Conservation (phyloP, 2,329 filamentous ascomycete species). For the Peltaster fructicola region DNA sequence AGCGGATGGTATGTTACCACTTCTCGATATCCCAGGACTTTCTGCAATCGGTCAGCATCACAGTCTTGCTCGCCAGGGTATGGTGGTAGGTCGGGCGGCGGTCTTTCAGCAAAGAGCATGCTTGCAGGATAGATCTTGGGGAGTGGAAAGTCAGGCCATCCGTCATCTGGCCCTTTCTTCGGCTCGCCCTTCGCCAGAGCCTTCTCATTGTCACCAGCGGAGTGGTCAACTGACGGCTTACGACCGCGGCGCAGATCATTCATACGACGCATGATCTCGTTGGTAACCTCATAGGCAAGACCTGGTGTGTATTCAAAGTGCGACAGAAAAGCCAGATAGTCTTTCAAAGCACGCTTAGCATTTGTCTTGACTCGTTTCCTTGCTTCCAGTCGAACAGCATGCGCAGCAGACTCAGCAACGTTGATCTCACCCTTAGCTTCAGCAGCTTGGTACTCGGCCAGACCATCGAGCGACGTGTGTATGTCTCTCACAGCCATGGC, state of each 20-base stretch:
- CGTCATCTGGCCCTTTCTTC: too few species aligned
- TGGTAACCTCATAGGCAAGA: conserved; percentile 40
- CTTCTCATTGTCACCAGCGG: conserved; percentile 10
- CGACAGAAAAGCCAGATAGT: conserved; percentile 55
- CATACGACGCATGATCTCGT: conserved; percentile 40
- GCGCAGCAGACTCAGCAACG: conserved; percentile 30
- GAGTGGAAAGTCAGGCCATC: conserved; percentile 30
- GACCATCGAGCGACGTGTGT: conserved; percentile 35
- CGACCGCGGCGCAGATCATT: too few species aligned
- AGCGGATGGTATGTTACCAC: conserved; percentile 66
- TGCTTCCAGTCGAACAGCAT: conserved; percentile 35
- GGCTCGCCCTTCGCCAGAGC: too few species aligned
- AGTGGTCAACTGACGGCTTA: too few species aligned
- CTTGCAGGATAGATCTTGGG: conserved; percentile 38
- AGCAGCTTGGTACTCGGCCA: conserved; percentile 19
- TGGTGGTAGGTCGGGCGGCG: conserved; percentile 47
- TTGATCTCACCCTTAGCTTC: conserved; percentile 20
- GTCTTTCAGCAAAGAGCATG: conserved; percentile 52
- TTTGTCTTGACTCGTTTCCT: conserved; percentile 54
- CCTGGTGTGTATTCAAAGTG: conserved; percentile 66
- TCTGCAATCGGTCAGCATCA: too few species aligned
- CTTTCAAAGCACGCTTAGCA: conserved; percentile 58
- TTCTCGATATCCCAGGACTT: conserved; percentile 35
- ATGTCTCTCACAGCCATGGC: conserved; percentile 52
- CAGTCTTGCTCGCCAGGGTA: conserved; percentile 35